Percentiles rank a stretch among this genome's conserved stretches.
Conservation (phyloP, 768 basidiomycete species). For the Lactarius evosmus region DNA sequence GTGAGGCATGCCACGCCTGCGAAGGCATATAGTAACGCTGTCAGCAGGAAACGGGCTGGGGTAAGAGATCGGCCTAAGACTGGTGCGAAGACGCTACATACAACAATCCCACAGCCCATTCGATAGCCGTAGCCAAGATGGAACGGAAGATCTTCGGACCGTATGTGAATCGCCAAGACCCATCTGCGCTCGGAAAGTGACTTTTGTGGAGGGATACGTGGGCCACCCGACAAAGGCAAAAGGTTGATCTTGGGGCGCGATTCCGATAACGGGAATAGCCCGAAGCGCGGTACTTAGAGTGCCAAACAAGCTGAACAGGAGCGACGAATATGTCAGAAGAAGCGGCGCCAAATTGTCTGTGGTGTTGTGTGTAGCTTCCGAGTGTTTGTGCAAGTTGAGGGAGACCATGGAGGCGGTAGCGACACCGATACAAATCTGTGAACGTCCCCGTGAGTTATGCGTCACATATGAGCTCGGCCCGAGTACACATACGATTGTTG, state of each 20-base stretch:
- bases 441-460: background rate
- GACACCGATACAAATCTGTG: background rate
- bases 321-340: conserved; percentile 8
- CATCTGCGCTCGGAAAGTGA: background rate
- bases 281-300: background rate
- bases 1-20: conserved; percentile 2
- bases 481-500: conserved; percentile 15
- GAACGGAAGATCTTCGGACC: background rate
- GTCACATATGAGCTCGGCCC: background rate
- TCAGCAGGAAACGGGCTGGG: background rate
- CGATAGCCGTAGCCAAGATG: background rate
- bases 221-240: background rate
- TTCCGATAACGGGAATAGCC: background rate
- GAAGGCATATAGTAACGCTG: conserved; percentile 3
- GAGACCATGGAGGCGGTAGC: conserved; percentile 6
- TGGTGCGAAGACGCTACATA: background rate
- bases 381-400: conserved; percentile 2
- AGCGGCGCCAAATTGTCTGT: background rate
- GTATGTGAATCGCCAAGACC: background rate
- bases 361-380: conserved; percentile 13
- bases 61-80: background rate
- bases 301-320: conserved; percentile 22
- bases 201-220: background rate
- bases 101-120: conserved; percentile 2
- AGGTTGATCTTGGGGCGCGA: background rate